These are phyloP conservation scores for Trichosanthes cucumerina DNA, from an alignment of 306 rosid species.

Conservation along the genomic window DNA sequence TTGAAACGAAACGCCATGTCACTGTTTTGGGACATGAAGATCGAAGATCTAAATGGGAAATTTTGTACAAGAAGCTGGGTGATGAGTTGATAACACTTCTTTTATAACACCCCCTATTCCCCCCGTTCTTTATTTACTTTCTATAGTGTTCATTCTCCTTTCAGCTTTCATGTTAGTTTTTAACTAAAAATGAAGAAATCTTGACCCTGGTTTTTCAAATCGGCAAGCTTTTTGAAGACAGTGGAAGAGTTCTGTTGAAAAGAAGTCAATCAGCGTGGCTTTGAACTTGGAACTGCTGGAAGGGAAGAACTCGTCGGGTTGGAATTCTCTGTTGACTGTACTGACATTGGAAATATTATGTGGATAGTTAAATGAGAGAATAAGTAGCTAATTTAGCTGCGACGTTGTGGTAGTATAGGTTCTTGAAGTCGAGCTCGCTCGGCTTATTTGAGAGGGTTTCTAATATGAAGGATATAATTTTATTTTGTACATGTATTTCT, in stretches of 20 bases:
- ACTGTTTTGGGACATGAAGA: background rate
- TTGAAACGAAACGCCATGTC: conserved; percentile 9
- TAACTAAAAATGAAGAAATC: background rate
- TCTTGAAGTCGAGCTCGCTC: background rate
- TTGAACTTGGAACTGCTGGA: conserved; percentile 3
- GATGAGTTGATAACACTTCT: background rate
- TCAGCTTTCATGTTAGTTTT: conserved; percentile 6
- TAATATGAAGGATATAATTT: conserved; percentile 10
- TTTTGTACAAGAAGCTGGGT: conserved; percentile 5
- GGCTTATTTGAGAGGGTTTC: conserved; percentile 2
- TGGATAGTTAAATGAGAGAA: conserved; percentile 12
- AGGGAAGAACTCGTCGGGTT: background rate
- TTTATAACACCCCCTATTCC: background rate
- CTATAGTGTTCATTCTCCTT: background rate
- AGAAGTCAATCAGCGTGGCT: background rate
- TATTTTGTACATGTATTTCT: conserved; percentile 7
- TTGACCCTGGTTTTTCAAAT: background rate
- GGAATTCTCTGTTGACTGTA: background rate
- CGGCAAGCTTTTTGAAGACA: background rate
- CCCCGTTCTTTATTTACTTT: background rate
- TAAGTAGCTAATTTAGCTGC: conserved; percentile 12
- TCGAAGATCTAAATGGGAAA: conserved; percentile 6
- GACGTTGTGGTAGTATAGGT: background rate
- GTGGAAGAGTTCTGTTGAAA: background rate
- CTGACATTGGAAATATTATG: conserved; percentile 2